phyloP scores from a whole-genome alignment of 2,329 filamentous ascomycete genomes.

The Trichoderma endophyticum region DNA sequence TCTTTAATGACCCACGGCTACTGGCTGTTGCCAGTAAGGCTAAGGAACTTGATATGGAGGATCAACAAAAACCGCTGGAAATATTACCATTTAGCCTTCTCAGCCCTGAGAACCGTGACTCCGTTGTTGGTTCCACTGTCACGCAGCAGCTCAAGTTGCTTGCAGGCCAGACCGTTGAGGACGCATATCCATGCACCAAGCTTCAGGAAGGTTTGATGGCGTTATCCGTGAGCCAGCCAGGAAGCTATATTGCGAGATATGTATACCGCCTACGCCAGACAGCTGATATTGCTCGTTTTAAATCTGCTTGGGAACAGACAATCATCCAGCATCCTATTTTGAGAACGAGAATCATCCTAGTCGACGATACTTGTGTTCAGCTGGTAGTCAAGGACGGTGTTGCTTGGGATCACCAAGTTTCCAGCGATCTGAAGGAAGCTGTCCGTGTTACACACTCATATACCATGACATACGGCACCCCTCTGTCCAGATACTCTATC shows the following conservation, averaged over 20 bases:
- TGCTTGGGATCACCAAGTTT: neutral
- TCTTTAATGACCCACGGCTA: constrained; percentile 17
- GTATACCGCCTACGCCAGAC: constrained; percentile 23
- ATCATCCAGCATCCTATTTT: constrained; percentile 1
- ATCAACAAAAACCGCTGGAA: neutral
- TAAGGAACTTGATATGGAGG: neutral
- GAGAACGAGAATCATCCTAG: constrained; percentile 19
- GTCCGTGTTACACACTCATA: neutral
- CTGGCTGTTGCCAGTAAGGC: constrained; percentile 1
- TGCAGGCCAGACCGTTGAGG: constrained; percentile 22
- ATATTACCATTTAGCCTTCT: neutral
- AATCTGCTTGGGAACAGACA: constrained; percentile 28
- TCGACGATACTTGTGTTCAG: constrained; percentile 14
- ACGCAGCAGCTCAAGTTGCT: neutral
- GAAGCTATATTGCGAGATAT: constrained; percentile 35
- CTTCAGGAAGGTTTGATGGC: constrained; percentile 41
- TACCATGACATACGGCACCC: constrained; percentile 9
- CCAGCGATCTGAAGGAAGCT: neutral
- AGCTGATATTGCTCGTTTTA: constrained; percentile 27
- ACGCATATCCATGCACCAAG: constrained; percentile 39
- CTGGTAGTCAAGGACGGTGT: constrained; percentile 3
- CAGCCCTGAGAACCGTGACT: neutral
- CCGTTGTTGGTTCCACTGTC: neutral
- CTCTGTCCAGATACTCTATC: constrained; percentile 8
- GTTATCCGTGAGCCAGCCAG: constrained; percentile 29